These are phyloP conservation scores for Proliferodiscus dingleyae DNA, from an alignment of 2,329 filamentous ascomycete genomes.

Conservation along the genomic window DNA sequence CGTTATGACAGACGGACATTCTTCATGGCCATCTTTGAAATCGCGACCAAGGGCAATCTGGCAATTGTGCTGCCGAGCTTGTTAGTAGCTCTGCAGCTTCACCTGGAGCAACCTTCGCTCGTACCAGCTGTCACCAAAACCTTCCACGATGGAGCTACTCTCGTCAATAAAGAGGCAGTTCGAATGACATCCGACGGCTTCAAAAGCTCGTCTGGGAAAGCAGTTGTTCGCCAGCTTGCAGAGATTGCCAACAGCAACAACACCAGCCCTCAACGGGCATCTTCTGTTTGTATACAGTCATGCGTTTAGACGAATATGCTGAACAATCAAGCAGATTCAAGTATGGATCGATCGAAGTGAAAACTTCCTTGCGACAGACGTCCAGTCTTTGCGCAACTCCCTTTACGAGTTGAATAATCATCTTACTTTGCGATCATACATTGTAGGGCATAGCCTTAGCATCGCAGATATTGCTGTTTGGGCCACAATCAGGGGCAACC, in stretches of 20 bases:
- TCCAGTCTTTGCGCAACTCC: neutral
- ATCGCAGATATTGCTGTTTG: constrained; percentile 1
- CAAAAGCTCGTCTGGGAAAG: neutral
- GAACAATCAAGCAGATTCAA: neutral
- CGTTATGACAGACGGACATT: no score
- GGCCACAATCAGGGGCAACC: neutral
- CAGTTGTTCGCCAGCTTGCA: neutral
- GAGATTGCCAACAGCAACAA: neutral
- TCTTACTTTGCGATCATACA: neutral
- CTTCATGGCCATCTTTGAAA: neutral
- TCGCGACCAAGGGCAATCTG: neutral
- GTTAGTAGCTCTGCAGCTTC: neutral
- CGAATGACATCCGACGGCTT: neutral
- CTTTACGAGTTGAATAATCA: neutral
- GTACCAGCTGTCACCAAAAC: neutral
- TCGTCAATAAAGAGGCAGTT: neutral
- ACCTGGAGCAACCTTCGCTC: neutral
- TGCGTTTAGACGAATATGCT: neutral
- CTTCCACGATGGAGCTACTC: neutral
- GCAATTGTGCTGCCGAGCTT: neutral
- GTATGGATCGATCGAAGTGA: neutral
- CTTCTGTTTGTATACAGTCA: neutral
- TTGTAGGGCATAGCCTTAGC: neutral
- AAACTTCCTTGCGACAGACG: neutral
- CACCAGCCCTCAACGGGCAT: neutral